Conservation (phyloP, 768 basidiomycete species). For the Hygrophoropsis aurantiaca region DNA sequence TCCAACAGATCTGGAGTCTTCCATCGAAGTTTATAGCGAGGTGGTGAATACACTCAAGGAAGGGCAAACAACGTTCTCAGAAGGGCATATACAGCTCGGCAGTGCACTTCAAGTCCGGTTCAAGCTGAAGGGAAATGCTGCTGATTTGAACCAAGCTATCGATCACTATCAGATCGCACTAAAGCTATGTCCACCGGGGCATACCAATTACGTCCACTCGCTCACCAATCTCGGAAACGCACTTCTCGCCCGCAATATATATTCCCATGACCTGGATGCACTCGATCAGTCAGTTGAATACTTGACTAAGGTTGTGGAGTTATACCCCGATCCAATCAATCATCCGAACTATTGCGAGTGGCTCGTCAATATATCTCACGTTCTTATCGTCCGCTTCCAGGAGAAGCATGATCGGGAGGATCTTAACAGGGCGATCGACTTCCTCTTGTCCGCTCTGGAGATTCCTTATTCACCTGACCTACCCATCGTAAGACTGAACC, state of each 20-base stretch:
- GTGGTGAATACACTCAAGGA: constrained; percentile 9
- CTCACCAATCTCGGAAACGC: constrained; percentile 16
- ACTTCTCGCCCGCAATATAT: constrained; percentile 12
- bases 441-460: constrained; percentile 5
- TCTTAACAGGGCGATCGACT: constrained; percentile 16
- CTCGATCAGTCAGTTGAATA: constrained; percentile 24
- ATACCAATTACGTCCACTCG: constrained; percentile 5
- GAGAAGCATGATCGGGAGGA: constrained; percentile 7
- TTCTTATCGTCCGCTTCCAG: constrained; percentile 17
- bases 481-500: not conserved
- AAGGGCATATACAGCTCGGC: constrained; percentile 11
- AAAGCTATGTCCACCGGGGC: constrained; percentile 7
- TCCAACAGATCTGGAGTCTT: constrained; percentile 4
- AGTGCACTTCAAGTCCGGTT: constrained; percentile 19
- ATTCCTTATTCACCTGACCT: constrained; percentile 8
- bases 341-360: constrained; percentile 3
- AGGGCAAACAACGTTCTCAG: constrained; percentile 10
- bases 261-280: constrained; percentile 3
- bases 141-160: constrained; percentile 27
- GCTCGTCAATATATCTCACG: constrained; percentile 9
- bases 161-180: constrained; percentile 10
- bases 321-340: constrained; percentile 4
- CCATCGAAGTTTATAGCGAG: constrained; percentile 13
- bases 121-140: not conserved
- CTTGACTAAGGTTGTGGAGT: constrained; percentile 17